Evolutionary conservation across 2,329 filamentous ascomycete genomes (phyloP), one percentile per base, ranked within the genome.

Genomic region (Penicillium sp.): DNA sequence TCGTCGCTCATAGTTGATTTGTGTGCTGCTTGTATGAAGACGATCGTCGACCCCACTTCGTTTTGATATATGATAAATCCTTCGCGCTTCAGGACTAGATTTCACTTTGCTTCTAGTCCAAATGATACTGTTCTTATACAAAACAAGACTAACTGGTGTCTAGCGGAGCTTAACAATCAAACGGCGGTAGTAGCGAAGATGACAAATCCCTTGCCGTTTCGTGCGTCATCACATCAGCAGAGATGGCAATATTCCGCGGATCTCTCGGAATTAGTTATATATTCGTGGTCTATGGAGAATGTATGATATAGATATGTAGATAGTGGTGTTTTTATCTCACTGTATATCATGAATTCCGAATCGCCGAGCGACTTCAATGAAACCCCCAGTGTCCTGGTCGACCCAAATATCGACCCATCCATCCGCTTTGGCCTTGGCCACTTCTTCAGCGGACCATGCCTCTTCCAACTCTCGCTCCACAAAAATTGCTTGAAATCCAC

Each of bases 401-500:
- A 88, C 58, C 83, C 84, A 87, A 41, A 88, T 64, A 69, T 90
- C 86, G 8, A 89, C 85, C 79, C 83, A 88, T 1, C 73, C 78
- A 51, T 79, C 82, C 17, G 80, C 78, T 46, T 80, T 77, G 33
- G 75, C 74, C 57, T 81, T 79, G 30, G 77, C 74, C 21, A 81
- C 74, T 20, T 81, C 71, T 4, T 83, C 80, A 15, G 60, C 46
- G 7, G 63, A 62, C 82, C 83, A 87, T 6, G 75, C 77, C 70
- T 92, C 89, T 71, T 95, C 90, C 36, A 69, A 60, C 3, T 72
- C 68, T 51, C 90, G 77, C 73, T 90, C 88, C 2, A 94, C 83
- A 66, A 91, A 94, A 2, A 94, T 78, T 0, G 88, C 90, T 61
- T 81, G 78, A 54, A 91, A 73, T 0, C 90, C 90, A 53, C 77